Evolutionary conservation across 225 moss, liverwort and hornwort genomes (phyloP), one percentile per base, ranked within the genome.

Genomic region (Takakia lepidozioides): DNA sequence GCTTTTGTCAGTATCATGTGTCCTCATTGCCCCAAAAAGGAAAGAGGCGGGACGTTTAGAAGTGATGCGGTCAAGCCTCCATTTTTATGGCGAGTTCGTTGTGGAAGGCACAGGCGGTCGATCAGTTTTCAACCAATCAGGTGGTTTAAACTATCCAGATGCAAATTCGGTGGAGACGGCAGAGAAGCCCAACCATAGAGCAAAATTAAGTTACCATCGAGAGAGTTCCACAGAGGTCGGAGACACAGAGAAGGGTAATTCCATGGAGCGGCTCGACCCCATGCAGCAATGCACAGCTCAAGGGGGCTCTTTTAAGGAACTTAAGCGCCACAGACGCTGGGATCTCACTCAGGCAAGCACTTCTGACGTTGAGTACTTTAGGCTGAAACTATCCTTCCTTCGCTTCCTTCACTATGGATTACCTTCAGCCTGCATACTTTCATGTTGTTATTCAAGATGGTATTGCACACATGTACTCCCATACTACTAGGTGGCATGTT

Each of bases 21-120:
- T 71, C 20, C 55, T 71, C 17, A 43, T 71, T 16, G 50, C 53
- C 25, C 64, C 71, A 11, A 61, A 65, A 46, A 42, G 65, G 24
- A 71, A 71, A 49, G 41, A 65, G 44, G 71, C 71, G 17, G 71
- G 71, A 54, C 64, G 60, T 25, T 27, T 71, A 23, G 60, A 71
- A 27, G 29, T 71, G 10, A 64, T 65, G 65, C 65, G 55, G 1
- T 55, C 65, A 45, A 65, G 59, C 21, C 38, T 71, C 35, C 71
- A 71, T 30, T 71, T 71, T 25, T 65, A 64, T 27, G 71, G 71
- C 2, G 71, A 71, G 28, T 71, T 71, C 25, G 54, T 71, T 1
- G 71, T 71, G n/a, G 71, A 71, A 29, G 71, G 71, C 23, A 71
- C 64, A 9, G 71, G 65, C 20, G 71, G 71, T 21, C 54, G 52